Conservation (phyloP, 495 filamentous ascomycete genomes). For the Daldinia vernicosa region DNA sequence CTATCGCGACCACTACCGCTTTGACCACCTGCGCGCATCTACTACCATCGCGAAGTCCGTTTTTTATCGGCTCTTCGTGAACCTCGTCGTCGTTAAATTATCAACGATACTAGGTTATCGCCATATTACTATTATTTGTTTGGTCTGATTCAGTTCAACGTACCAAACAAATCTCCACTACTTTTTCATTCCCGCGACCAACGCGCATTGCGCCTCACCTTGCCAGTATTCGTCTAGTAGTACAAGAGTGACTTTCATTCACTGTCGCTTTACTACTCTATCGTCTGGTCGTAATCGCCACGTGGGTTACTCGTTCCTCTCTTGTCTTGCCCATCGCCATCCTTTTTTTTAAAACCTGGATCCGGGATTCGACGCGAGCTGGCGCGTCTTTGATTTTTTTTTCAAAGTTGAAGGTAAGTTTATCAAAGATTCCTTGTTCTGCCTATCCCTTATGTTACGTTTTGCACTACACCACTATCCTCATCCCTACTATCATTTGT, state of each 20-base stretch:
- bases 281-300: background rate
- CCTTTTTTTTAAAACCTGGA: background rate
- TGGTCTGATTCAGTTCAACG: constrained; percentile 47
- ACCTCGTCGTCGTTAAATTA: constrained; percentile 24
- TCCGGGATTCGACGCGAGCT: constrained; percentile 9
- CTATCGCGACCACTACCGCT: constrained; percentile 32
- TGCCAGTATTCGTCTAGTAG: background rate
- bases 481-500: background rate
- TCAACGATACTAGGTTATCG: constrained; percentile 5
- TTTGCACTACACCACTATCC: background rate
- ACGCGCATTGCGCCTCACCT: constrained; percentile 3
- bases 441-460: background rate
- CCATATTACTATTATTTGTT: constrained; percentile 17
- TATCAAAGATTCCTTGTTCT: constrained; percentile 8
- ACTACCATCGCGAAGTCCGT: background rate
- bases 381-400: constrained; percentile 13
- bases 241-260: constrained; percentile 2
- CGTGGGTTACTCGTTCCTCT: background rate
- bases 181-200: background rate
- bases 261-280: background rate
- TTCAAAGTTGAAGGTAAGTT: constrained; percentile 25
- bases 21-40: constrained; percentile 23
- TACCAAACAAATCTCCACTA: constrained; percentile 29
- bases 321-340: background rate
- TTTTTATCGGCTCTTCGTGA: constrained; percentile 15